Percentiles rank a stretch among this genome's conserved stretches.
Conservation (phyloP, 1,139 yeast genomes). For the Blastobotrys persicus region DNA sequence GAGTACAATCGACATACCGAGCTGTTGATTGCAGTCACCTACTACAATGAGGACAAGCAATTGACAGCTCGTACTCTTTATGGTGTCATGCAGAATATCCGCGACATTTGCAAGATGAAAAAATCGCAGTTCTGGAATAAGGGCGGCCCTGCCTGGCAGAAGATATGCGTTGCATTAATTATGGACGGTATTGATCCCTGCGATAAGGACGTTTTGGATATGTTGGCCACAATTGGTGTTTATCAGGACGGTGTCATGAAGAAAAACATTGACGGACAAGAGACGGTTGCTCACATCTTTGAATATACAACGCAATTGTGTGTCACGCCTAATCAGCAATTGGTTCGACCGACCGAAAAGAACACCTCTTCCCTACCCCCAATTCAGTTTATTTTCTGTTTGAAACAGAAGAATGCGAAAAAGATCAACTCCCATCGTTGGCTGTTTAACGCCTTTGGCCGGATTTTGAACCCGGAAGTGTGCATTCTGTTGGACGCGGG, state of each 20-base stretch:
- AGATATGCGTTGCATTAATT: slow-evolving; percentile 82
- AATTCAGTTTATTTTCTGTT: slow-evolving; percentile 83
- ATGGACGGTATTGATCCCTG: slow-evolving; percentile 95
- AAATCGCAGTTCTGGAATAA: slow-evolving; percentile 52
- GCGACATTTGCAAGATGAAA: slow-evolving; percentile 71
- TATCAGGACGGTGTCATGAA: slow-evolving; percentile 95
- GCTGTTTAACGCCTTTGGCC: slow-evolving; percentile 92
- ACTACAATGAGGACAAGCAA: slow-evolving; percentile 90
- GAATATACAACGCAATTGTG: slow-evolving; percentile 75
- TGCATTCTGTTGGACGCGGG: slow-evolving; percentile 89
- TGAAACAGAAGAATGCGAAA: slow-evolving; percentile 85
- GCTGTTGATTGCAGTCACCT: slow-evolving; percentile 81
- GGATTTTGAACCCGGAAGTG: slow-evolving; percentile 80
- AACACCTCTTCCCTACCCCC: slow-evolving; percentile 61
- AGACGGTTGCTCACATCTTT: slow-evolving; percentile 86
- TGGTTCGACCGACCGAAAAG: slow-evolving; percentile 54
- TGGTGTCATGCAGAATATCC: slow-evolving; percentile 88
- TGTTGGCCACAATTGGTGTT: slow-evolving; percentile 88
- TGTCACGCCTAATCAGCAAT: slow-evolving; percentile 50
- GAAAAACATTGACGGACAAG: slow-evolving; percentile 81
- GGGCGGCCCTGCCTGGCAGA: slow-evolving; percentile 95
- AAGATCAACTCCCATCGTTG: slow-evolving; percentile 95
- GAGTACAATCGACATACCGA: slow-evolving; percentile 81
- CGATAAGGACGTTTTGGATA: slow-evolving; percentile 75
- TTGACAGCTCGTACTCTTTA: slow-evolving; percentile 88